These are phyloP conservation scores for Erysimum cheiri DNA, from an alignment of 441 rosid species.

Conservation along the genomic window DNA sequence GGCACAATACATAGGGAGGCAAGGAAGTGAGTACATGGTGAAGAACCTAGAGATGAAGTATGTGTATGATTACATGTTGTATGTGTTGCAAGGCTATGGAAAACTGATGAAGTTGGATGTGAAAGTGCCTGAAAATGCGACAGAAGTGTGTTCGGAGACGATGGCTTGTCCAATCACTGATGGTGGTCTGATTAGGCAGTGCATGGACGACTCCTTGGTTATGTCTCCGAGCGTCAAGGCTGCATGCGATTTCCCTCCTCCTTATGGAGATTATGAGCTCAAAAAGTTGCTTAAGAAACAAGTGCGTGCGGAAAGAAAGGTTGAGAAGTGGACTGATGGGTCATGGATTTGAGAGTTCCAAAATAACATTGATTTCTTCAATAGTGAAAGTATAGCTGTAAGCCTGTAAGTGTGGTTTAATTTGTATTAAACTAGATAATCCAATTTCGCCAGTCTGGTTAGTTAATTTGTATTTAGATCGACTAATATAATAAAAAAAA, in stretches of 20 bases:
- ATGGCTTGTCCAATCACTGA: slow-evolving; percentile 49
- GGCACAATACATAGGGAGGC: slow-evolving; percentile 57
- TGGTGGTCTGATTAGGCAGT: slow-evolving; percentile 51
- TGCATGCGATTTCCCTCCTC: slow-evolving; percentile 64
- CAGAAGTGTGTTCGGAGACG: slow-evolving; percentile 55
- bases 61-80: slow-evolving; percentile 79
- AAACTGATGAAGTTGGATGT: slow-evolving; percentile 71
- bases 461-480: too few species aligned
- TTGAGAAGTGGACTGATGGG: slow-evolving; percentile 56
- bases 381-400: neutral
- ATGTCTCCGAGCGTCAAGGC: slow-evolving; percentile 47
- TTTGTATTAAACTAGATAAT: neutral
- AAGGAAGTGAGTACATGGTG: slow-evolving; percentile 56
- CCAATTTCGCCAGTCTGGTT: neutral
- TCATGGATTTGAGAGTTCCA: slow-evolving; percentile 45
- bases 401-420: neutral
- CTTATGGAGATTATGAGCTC: slow-evolving; percentile 51
- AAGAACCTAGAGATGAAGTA: slow-evolving; percentile 61
- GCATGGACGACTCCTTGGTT: slow-evolving; percentile 69
- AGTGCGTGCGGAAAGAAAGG: slow-evolving; percentile 46
- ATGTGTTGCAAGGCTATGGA: slow-evolving; percentile 59
- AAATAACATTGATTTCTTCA: neutral
- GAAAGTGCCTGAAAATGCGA: slow-evolving; percentile 47
- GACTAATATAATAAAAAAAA: neutral
- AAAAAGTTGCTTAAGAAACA: slow-evolving; percentile 46